Base-by-base conservation (phyloP, 1,284 basidiomycete species). In the Heterobasidion parviporum region DNA sequence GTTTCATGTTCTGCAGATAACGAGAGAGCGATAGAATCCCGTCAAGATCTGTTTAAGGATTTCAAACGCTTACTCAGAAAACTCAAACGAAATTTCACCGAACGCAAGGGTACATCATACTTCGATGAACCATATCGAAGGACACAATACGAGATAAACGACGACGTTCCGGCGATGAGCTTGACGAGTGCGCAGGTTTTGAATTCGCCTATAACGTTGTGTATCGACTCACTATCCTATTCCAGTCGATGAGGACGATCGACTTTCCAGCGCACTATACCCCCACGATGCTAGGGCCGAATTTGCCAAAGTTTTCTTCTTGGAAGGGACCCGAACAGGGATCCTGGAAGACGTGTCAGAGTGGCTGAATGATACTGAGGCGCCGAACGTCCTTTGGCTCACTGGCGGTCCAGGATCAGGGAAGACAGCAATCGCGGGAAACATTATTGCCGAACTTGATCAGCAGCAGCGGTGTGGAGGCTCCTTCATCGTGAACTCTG, bases 331-430 rank as follows among this genome's bases (percentile, higher is more conserved):
- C 3, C 55, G 57, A 15, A 33, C 2, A 48, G 9, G n/a, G 6
- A 4, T 57, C 14, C 26, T 58, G 10, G 34, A 32, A 3, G 5
- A 47, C 1, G 49, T 59, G 6, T 36, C 8, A 15, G 12, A 18
- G 8, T 57, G 58, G 58, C 33, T 57, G n/a, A 48, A 41, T 41
- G 38, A 54, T 38, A 3, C 8, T 16, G n/a, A 33, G 1, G 44
- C 44, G 15, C 45, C 58, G 7, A 59, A 57, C 32, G 43, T 59
- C 9, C 38, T 59, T n/a, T 58, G 56, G 56, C 50, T 59, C 8
- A 12, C 26, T n/a, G 58, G 58, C 50, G 58, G 54, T 43, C 56
- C 58, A 5, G 58, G 58, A 3, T 33, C 56, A 1, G 58, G 58
- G n/a, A 59, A 59, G 45, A 59, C 56, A 2, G 20, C 54, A 2